Evolutionary conservation across 352 stramenopile species (phyloP), one percentile per base, ranked within the genome.

Genomic region (Blastocystis sp.): DNA sequence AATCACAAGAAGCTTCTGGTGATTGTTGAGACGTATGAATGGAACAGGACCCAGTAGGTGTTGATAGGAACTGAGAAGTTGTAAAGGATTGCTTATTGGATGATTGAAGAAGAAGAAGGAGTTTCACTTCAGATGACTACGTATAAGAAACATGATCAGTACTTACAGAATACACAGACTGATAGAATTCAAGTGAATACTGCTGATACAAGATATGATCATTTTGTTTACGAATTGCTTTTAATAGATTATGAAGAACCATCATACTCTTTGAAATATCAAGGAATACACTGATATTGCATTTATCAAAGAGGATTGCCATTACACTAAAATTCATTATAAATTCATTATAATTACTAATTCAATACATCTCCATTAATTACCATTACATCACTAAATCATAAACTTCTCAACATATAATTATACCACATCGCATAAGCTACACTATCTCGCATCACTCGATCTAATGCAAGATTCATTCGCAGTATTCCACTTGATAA

Each of bases 201-300:
- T 52, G 2, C 19, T 83, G 71, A 42, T 83, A 83, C 19, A 65
- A 46, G 9, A 65, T 29, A 3, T 65, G 19, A n/a, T 37, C 29
- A 24, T 83, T 83, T 6, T 66, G 32, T n/a, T 27, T 1, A 11
- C 71, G 71, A 37, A 83, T 59, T 14, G 71, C 71, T 46, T 83
- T 83, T 9, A 83, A 56, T 14, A 83, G 71, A 37, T 83, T 83
- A 42, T 83, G 71, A 12, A 83, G 35, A 0, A 66, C 51, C 71
- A 83, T 83, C 46, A 83, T 32, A 83, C 71, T 83, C 54, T 83
- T 83, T n/a, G 46, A 66, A 42, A 83, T 83, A 56, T 83, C 71
- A 11, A 83, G 49, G 27, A 83, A 83, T 3, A 83, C 71, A 27
- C 51, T 83, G n/a, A 67, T 27, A 35, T 83, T 83, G 71, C 71